Evolutionary conservation across 2,329 filamentous ascomycete species (phyloP), one percentile per base, ranked within the genome.

Genomic region (Colletotrichum plurivorum): DNA sequence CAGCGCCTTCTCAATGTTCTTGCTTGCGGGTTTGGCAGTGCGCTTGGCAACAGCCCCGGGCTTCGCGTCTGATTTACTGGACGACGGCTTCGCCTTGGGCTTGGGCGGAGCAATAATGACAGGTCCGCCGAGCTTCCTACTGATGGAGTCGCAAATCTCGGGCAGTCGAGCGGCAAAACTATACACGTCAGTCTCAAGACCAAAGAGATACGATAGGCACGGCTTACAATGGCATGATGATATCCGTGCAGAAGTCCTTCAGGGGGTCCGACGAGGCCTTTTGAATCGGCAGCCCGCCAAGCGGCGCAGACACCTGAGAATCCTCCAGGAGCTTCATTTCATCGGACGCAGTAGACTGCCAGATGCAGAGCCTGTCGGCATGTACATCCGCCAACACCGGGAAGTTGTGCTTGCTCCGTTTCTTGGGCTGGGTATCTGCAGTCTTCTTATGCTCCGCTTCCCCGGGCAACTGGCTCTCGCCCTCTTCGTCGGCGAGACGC

Each of bases 281-380:
- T 66, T 83, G 81, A 54, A 79, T 77, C 63, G 76, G 78, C 63
- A 79, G 80, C 2, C 78, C 77, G 49, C 81, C 80, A 2, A 72
- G 71, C 1, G 77, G 73, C 3, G 74, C 76, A 3, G 76, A 68
- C 3, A 77, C 71, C 70, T 88, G 86, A 1, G 85, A 83, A 63
- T 88, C 85, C 52, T 85, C 84, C 16, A 86, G 74, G 15, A 87
- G 75, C 45, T 84, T 81, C 67, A 87, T 78, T 63, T 89, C 87
- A 71, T 92, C 88, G 22, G 89, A 81, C 43, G 90, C 89, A 8
- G 93, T 90, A 4, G 93, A 94, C 76, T 95, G 92, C 93, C 93
- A 95, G 69, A 96, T 96, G 74, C 92, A 94, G 25, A 96, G 82
- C 54, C 92, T 90, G 78, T 96, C 93, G 8, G 93, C 88, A 59